Conservation (phyloP, 768 basidiomycete species). For the Trametes gibbosa region DNA sequence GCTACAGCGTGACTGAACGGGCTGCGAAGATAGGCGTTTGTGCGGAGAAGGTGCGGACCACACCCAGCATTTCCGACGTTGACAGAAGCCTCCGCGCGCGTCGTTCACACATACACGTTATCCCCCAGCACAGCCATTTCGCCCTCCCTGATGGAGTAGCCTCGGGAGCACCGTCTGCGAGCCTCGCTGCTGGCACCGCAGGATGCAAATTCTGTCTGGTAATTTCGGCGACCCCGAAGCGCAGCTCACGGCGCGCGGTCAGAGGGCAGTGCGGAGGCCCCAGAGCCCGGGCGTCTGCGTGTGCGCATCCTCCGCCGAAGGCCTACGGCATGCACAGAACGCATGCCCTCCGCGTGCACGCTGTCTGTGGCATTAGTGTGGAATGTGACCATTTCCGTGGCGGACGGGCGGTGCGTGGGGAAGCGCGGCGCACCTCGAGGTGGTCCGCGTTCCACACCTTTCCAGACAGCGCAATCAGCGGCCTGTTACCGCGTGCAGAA, state of each 20-base stretch:
- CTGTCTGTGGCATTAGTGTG: slow-evolving; percentile 1
- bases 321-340: not conserved
- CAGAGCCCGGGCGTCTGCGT: not conserved
- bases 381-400: slow-evolving; percentile 1
- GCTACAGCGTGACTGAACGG: not conserved
- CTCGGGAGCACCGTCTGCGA: slow-evolving; percentile 1
- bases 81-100: not conserved
- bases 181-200: not conserved
- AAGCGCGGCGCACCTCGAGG: not conserved
- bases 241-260: not conserved
- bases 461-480: not conserved
- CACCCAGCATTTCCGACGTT: not conserved
- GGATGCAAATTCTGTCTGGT: slow-evolving; percentile 3
- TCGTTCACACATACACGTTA: slow-evolving; percentile 3
- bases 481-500: not conserved
- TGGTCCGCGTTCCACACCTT: not conserved
- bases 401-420: not conserved
- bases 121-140: slow-evolving; percentile 9
- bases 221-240: not conserved
- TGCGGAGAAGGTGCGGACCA: slow-evolving; percentile 12
- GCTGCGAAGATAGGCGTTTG: not conserved
- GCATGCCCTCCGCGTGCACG: slow-evolving; percentile 3
- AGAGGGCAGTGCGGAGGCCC: not conserved
- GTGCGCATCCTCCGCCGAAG: not conserved
- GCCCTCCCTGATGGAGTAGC: slow-evolving; percentile 1